These are phyloP conservation scores for Cornus controversa DNA, from an alignment of 148 eudicot genomes.

Conservation along the genomic window DNA sequence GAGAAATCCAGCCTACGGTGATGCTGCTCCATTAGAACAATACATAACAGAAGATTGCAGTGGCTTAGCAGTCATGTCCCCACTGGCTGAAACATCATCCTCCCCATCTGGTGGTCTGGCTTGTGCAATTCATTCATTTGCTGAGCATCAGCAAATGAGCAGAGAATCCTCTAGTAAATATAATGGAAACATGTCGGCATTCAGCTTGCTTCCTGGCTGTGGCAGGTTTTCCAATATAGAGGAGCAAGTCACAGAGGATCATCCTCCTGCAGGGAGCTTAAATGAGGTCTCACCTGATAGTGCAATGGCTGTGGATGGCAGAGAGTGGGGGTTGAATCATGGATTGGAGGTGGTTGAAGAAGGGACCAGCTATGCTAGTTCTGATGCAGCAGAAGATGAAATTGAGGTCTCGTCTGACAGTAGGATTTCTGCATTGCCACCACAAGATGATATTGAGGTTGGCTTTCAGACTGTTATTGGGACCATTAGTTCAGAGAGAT, in stretches of 20 bases:
- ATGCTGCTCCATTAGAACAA: constrained; percentile 37
- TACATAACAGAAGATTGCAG: constrained; percentile 35
- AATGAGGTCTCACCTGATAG: constrained; percentile 20
- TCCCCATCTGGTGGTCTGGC: constrained; percentile 97
- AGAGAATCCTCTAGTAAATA: constrained; percentile 47
- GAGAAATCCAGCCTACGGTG: constrained; percentile 27
- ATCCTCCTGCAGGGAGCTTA: constrained; percentile 27
- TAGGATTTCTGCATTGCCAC: constrained; percentile 13
- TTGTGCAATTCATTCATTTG: constrained; percentile 86
- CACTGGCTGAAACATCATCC: constrained; percentile 52
- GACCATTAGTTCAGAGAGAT: constrained; percentile 65
- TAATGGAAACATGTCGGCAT: constrained; percentile 27
- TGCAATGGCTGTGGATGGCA: constrained; percentile 17
- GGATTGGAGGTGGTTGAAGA: constrained; percentile 46
- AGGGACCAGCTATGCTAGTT: constrained; percentile 49
- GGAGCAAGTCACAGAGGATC: constrained; percentile 25
- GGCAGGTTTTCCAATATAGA: constrained; percentile 42
- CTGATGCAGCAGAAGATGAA: constrained; percentile 38
- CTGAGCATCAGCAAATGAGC: constrained; percentile 69
- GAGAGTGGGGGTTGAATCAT: constrained; percentile 52
- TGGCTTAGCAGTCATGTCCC: constrained; percentile 35
- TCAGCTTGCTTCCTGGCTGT: constrained; percentile 46
- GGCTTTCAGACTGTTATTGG: constrained; percentile 30
- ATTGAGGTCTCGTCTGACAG: not conserved
- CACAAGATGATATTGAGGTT: constrained; percentile 34